These are phyloP conservation scores for Conticribra guillardii DNA, from an alignment of 108 stramenopile species.

Conservation along the genomic window DNA sequence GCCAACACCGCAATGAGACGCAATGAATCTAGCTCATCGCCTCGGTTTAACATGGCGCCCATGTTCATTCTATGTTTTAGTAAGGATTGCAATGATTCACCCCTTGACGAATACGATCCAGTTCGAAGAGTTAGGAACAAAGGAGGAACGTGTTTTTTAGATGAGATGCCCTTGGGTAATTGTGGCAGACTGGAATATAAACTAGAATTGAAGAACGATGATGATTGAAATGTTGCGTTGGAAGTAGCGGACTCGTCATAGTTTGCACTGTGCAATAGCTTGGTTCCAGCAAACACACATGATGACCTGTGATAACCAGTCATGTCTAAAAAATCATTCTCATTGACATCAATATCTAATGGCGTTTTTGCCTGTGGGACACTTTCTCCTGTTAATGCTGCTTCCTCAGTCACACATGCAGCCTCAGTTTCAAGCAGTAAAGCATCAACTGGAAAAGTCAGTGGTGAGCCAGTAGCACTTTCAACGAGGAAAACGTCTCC, in stretches of 20 bases:
- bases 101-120: constrained; percentile 88
- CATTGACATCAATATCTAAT: constrained; percentile 30
- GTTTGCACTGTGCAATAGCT: constrained; percentile 49
- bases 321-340: constrained; percentile 44
- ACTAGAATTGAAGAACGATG: not conserved
- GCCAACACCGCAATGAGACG: constrained; percentile 51
- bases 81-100: constrained; percentile 75
- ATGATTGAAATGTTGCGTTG: too few relatives aligned
- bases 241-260: not conserved
- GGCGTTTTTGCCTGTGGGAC: constrained; percentile 74
- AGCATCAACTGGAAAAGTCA: constrained; percentile 66
- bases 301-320: constrained; percentile 55
- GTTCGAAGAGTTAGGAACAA: constrained; percentile 68
- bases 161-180: constrained; percentile 3
- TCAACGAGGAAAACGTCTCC: constrained; percentile 60
- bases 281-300: constrained; percentile 75
- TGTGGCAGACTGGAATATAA: constrained; percentile 12
- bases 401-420: constrained; percentile 75
- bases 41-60: constrained; percentile 57
- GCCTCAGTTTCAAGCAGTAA: constrained; percentile 62
- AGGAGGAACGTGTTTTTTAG: constrained; percentile 3
- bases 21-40: constrained; percentile 55
- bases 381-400: constrained; percentile 87
- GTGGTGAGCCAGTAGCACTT: not conserved
- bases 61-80: constrained; percentile 29